Conservation (phyloP, 495 filamentous ascomycete genomes). For the Tuber calosporum region DNA sequence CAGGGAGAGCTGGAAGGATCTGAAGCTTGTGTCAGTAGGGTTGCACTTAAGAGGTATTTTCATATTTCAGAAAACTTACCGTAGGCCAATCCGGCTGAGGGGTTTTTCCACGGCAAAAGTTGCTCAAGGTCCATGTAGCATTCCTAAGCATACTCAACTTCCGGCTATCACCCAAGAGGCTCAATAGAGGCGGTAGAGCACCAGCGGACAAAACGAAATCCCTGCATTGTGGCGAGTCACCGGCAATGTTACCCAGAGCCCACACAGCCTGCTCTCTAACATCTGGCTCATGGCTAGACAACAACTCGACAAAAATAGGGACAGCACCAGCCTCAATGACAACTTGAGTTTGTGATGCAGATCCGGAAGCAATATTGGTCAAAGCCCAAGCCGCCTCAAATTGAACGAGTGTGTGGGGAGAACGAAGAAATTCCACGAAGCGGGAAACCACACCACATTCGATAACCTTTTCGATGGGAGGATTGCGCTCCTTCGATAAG, state of each 20-base stretch:
- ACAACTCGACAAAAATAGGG: slow-evolving; percentile 94
- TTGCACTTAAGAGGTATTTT: background rate
- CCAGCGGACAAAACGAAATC: slow-evolving; percentile 89
- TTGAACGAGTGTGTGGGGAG: slow-evolving; percentile 95
- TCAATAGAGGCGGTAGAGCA: slow-evolving; percentile 80
- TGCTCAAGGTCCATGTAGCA: slow-evolving; percentile 98
- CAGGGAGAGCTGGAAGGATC: slow-evolving; percentile 94
- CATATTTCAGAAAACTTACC: slow-evolving; percentile 50
- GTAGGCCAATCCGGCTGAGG: slow-evolving; percentile 98
- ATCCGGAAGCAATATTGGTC: slow-evolving; percentile 98
- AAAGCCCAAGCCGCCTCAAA: slow-evolving; percentile 99
- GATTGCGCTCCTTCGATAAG: slow-evolving; percentile 96
- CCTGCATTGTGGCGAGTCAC: slow-evolving; percentile 93
- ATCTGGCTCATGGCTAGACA: slow-evolving; percentile 93
- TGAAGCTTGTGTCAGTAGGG: slow-evolving; percentile 43
- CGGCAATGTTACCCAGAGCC: slow-evolving; percentile 98
- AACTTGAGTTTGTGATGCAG: slow-evolving; percentile 93
- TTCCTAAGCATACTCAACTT: slow-evolving; percentile 99
- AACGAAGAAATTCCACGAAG: slow-evolving; percentile 97
- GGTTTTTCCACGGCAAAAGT: slow-evolving; percentile 99
- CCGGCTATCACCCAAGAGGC: slow-evolving; percentile 88
- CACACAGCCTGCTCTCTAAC: slow-evolving; percentile 98
- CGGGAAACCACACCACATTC: slow-evolving; percentile 96
- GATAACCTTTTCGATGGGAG: slow-evolving; percentile 97
- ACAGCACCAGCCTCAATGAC: slow-evolving; percentile 98